Conservation (phyloP, 2,329 filamentous ascomycete species). For the Dactylellina sp. region DNA sequence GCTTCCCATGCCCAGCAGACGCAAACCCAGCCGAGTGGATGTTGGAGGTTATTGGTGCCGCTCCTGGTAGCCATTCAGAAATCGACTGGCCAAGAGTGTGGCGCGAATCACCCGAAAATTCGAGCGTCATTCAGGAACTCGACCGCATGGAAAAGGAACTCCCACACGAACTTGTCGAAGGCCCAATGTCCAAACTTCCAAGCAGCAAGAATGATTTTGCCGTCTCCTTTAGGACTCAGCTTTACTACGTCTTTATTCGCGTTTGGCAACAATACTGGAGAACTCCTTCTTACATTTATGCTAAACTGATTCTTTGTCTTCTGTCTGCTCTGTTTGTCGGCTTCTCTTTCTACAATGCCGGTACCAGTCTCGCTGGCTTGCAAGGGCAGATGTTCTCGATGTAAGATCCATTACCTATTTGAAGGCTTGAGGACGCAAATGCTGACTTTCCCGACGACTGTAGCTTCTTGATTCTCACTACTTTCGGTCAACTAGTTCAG, state of each 20-base stretch:
- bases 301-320: slow-evolving; percentile 77
- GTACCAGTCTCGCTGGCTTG: slow-evolving; percentile 78
- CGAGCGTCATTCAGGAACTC: slow-evolving; percentile 66
- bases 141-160: slow-evolving; percentile 64
- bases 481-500: slow-evolving; percentile 82
- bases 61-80: slow-evolving; percentile 47
- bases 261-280: slow-evolving; percentile 95
- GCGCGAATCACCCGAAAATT: slow-evolving; percentile 67
- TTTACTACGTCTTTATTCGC: slow-evolving; percentile 75
- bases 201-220: slow-evolving; percentile 81
- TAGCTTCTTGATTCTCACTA: slow-evolving; percentile 79
- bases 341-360: slow-evolving; percentile 80
- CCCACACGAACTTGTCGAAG: slow-evolving; percentile 44
- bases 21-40: slow-evolving; percentile 79
- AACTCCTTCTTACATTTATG: slow-evolving; percentile 87
- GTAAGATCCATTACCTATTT: slow-evolving; percentile 66
- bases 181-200: slow-evolving; percentile 64
- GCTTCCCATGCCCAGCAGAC: slow-evolving; percentile 68
- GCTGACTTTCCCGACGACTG: not conserved
- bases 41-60: slow-evolving; percentile 85
- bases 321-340: slow-evolving; percentile 78
- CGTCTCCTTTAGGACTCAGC: slow-evolving; percentile 76
- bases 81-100: slow-evolving; percentile 67
- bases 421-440: not conserved
- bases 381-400: slow-evolving; percentile 89